A percentile compares a stretch with the other conserved stretches of the same genome.
Conservation (phyloP, 352 stramenopile species). For the Pythium volutum region DNA sequence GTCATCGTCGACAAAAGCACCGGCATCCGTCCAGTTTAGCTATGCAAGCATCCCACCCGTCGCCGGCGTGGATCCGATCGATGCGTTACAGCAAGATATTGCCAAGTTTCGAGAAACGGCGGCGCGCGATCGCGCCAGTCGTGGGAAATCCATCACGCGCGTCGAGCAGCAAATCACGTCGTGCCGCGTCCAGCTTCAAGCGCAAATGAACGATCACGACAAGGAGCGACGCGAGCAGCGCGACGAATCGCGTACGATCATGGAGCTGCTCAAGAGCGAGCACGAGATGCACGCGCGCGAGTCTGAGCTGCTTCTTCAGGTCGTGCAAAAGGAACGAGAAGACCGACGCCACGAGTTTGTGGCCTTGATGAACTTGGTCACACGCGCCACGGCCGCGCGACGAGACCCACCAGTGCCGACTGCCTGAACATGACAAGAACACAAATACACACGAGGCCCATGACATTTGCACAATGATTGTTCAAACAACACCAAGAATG, state of each 20-base stretch:
- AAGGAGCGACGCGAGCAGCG: constrained; percentile 8
- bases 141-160: background rate
- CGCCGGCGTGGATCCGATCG: background rate
- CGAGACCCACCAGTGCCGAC: background rate
- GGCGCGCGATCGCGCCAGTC: background rate
- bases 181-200: background rate
- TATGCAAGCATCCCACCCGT: background rate
- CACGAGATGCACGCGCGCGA: constrained; percentile 8
- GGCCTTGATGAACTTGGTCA: constrained; percentile 15
- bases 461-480: too few species aligned
- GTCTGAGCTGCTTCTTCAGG: background rate
- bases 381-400: background rate
- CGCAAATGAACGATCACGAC: background rate
- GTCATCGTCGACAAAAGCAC: background rate
- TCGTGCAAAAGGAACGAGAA: constrained; percentile 9
- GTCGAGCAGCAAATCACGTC: background rate
- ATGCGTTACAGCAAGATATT: constrained; percentile 2
- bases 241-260: background rate
- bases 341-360: constrained; percentile 17
- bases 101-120: background rate
- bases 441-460: background rate
- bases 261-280: constrained; percentile 9
- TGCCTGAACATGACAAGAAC: background rate
- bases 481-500: too few species aligned
- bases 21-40: background rate